phyloP scores from a whole-genome alignment of 768 basidiomycete species.

The Kwoniella pini region DNA sequence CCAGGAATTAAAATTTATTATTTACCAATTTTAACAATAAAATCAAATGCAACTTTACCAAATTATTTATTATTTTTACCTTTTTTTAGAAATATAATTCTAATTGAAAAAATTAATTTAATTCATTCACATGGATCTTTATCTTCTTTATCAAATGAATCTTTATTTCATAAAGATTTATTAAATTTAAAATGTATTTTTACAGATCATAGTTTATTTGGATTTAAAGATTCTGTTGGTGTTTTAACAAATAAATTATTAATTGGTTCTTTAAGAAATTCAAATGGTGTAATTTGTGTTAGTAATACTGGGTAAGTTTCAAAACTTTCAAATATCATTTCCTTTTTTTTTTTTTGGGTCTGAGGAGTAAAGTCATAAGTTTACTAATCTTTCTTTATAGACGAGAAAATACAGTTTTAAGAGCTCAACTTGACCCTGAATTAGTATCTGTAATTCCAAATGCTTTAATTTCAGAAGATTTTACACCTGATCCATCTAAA shows the following conservation, averaged over 20 bases:
- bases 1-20: conserved; percentile 82
- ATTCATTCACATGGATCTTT: conserved; percentile 91
- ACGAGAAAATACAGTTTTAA: conserved; percentile 93
- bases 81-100: conserved; percentile 81
- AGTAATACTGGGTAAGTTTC: conserved; percentile 84
- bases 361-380: background rate
- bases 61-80: conserved; percentile 91
- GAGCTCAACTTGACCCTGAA: conserved; percentile 70
- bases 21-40: conserved; percentile 76
- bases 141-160: conserved; percentile 88
- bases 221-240: conserved; percentile 94
- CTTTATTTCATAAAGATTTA: conserved; percentile 80
- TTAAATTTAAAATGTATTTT: conserved; percentile 82
- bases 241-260: conserved; percentile 96
- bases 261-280: conserved; percentile 79
- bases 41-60: conserved; percentile 90
- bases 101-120: conserved; percentile 80
- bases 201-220: conserved; percentile 95
- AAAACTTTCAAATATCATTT: background rate
- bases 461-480: conserved; percentile 81
- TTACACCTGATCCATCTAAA: conserved; percentile 63
- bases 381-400: conserved; percentile 57
- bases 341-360: background rate
- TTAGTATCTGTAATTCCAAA: conserved; percentile 93
- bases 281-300: conserved; percentile 93